A percentile compares a stretch with the other conserved stretches of the same genome.
Evolutionary conservation across 768 basidiomycete species (phyloP).

Genomic region (Pisolithus microcarpus): DNA sequence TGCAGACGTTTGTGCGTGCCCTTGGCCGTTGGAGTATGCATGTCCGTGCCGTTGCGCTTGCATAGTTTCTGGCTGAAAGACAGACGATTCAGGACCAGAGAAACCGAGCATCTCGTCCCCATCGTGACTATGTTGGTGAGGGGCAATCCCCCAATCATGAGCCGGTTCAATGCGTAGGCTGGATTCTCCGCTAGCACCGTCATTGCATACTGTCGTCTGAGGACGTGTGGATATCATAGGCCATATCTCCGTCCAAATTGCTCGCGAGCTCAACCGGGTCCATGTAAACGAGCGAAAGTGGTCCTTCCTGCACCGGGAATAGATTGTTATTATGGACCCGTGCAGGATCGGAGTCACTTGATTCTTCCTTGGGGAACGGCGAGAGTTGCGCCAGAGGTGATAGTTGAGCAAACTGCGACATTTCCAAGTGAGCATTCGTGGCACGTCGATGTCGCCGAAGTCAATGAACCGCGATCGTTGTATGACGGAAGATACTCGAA

Average conservation of each 20-base stretch:
- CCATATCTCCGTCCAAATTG: conserved; percentile 15
- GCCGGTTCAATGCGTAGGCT: neutral
- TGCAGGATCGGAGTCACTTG: conserved; percentile 6
- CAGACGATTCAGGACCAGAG: neutral
- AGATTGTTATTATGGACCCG: conserved; percentile 5
- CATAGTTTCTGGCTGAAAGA: neutral
- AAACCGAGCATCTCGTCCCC: neutral
- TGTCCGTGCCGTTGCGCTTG: neutral
- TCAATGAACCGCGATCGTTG: neutral
- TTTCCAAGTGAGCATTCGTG: conserved; percentile 12
- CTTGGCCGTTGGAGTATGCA: neutral
- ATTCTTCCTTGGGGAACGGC: conserved; percentile 12
- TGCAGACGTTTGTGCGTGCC: neutral
- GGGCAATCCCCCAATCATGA: neutral
- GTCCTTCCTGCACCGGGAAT: conserved; percentile 17
- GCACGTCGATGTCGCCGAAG: conserved; percentile 4
- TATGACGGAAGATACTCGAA: conserved; percentile 5
- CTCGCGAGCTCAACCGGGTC: conserved; percentile 15
- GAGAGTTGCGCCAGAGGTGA: conserved; percentile 14
- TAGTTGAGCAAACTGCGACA: conserved; percentile 14
- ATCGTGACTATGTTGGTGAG: neutral
- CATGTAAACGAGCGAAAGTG: conserved; percentile 16
- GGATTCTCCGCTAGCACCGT: conserved; percentile 8
- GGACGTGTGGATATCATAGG: conserved; percentile 9
- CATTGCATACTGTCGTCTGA: conserved; percentile 12